Percentiles rank a stretch among this genome's conserved stretches.
phyloP scores from a whole-genome alignment of 1,284 basidiomycete species.

The Waitea zeae region DNA sequence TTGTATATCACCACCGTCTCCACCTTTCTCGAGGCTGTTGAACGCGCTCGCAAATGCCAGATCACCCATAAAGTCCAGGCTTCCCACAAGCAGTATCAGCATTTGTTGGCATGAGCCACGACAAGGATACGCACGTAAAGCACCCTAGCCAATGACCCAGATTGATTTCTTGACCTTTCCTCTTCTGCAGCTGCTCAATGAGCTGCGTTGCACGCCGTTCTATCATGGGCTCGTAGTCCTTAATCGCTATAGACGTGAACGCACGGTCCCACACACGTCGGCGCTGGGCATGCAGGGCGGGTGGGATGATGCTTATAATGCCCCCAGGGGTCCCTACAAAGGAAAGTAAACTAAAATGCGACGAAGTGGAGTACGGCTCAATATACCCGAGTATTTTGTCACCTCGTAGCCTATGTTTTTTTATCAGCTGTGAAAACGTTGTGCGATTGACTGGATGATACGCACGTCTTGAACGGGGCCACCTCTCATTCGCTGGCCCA shows the following conservation, averaged over 20 bases:
- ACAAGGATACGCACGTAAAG: neutral
- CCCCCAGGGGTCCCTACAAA: too few species aligned
- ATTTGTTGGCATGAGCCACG: too few species aligned
- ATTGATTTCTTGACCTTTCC: neutral
- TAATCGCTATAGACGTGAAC: neutral
- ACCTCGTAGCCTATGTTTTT: neutral
- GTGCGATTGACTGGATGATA: neutral
- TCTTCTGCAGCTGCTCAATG: neutral
- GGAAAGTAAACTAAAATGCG: too few species aligned
- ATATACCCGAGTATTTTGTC: neutral
- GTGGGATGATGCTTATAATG: neutral
- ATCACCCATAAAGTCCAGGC: neutral
- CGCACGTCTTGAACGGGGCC: too few species aligned
- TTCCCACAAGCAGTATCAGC: too few species aligned
- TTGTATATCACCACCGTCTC: too few species aligned
- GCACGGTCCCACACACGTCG: slow-evolving; percentile 1
- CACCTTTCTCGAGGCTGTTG: too few species aligned
- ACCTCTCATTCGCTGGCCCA: neutral
- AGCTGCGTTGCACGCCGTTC: neutral
- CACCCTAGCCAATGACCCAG: neutral
- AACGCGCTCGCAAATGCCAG: too few species aligned
- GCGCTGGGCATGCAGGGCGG: neutral
- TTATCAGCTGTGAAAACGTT: neutral
- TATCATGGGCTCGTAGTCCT: neutral
- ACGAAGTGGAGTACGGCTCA: neutral